Percentiles rank a stretch among this genome's conserved stretches.
Evolutionary conservation across 2,329 filamentous ascomycete species (phyloP).

Genomic region (Cladosporium sp.): DNA sequence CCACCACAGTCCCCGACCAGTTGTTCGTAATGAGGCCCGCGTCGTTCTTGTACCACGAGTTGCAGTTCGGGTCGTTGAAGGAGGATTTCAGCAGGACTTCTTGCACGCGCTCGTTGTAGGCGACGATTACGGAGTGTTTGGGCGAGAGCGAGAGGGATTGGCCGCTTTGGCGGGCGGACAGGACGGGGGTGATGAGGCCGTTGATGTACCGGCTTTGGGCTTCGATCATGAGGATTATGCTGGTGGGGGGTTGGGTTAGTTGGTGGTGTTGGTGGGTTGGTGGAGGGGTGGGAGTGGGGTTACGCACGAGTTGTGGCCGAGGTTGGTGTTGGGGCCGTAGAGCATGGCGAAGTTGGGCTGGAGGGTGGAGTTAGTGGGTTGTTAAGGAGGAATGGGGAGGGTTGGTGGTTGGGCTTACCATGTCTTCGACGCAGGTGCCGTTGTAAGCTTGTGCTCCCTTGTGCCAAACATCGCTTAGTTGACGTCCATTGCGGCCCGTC

Average conservation of each 20-base stretch:
- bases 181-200: constrained; percentile 51
- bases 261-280: constrained; percentile 26
- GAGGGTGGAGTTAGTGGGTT: neutral
- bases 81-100: constrained; percentile 44
- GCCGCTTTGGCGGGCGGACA: constrained; percentile 47
- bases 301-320: constrained; percentile 34
- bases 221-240: constrained; percentile 65
- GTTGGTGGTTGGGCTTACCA: constrained; percentile 30
- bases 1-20: constrained; percentile 55
- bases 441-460: constrained; percentile 54
- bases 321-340: constrained; percentile 60
- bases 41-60: constrained; percentile 59
- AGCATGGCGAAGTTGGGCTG: constrained; percentile 52
- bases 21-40: constrained; percentile 60
- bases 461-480: constrained; percentile 57
- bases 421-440: constrained; percentile 53
- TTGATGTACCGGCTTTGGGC: constrained; percentile 59
- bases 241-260: constrained; percentile 35
- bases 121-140: constrained; percentile 41
- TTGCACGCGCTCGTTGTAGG: constrained; percentile 54
- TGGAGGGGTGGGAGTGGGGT: neutral
- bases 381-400: too few species aligned
- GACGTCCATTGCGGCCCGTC: constrained; percentile 46
- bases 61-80: constrained; percentile 59
- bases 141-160: constrained; percentile 51